Evolutionary conservation across 83 land plant species (phyloP), one percentile per base, ranked within the genome.

Genomic region (Thuja plicata): DNA sequence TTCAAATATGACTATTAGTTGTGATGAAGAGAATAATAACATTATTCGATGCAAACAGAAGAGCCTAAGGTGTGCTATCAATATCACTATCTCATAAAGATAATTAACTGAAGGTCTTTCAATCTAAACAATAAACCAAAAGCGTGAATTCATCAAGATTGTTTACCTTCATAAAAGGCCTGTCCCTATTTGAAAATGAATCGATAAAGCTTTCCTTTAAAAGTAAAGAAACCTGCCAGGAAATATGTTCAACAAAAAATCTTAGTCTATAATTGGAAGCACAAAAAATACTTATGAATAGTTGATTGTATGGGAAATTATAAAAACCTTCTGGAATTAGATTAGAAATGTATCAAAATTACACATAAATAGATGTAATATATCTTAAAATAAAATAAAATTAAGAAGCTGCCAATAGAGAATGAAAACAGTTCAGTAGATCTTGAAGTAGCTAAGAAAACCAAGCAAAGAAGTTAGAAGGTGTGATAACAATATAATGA

Each of bases 161-260:
- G 37, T 38, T 46, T 90, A 96, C 97, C 97, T 94, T 94, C 97
- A 96, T 93, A 89, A 96, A 96, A 76, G 96, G 92, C 60, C 94
- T 88, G 79, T 96, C 96, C 77, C 94, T 94, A 86, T 85, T 88
- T 87, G 94, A 92, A 90, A 92, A 96, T n/a, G 96, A 94, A 82
- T 93, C 97, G 60, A 94, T 92, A 89, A 95, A 94, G 87, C 97
- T 96, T 88, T 96, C 97, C 90, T 92, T 96, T 62, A 96, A 84
- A 50, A 96, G 97, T 85, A 96, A 91, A n/a, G 97, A 96, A 41
- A 96, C 97, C 97, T 96, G 85, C 46, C 79, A 62, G 13, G n/a
- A 27, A 79, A 37, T 45, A 66, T 35, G 46, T 32, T 66, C 41
- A 1, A 35, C 9, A n/a, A 77, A 6, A 43, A 76, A 76, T 11